A percentile compares a stretch with the other conserved stretches of the same genome.
These are phyloP conservation scores for Vitis rupestris DNA, from an alignment of 164 flowering plant genomes.

Conservation along the genomic window DNA sequence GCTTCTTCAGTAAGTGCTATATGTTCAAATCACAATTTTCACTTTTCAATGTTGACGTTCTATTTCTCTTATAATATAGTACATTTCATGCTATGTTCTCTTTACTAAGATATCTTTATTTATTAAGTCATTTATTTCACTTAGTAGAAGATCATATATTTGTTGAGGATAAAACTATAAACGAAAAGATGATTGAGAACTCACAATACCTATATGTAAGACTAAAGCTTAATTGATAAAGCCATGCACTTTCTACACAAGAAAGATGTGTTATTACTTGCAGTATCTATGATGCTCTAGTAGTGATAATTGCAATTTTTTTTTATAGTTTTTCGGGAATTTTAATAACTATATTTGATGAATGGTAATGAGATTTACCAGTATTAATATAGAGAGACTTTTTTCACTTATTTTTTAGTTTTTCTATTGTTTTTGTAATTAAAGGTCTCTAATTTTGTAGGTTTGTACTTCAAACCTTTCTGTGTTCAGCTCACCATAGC, in stretches of 20 bases:
- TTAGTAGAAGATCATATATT: background rate
- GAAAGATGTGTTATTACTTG: no score
- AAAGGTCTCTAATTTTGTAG: background rate
- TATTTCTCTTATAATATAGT: background rate
- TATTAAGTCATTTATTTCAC: background rate
- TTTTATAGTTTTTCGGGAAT: no score
- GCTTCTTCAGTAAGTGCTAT: constrained; percentile 80
- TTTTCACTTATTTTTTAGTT: background rate
- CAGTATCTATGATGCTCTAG: no score
- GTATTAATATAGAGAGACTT: background rate
- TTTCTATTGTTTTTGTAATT: background rate
- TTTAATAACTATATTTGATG: no score
- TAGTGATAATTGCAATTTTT: no score
- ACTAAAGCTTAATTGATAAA: background rate
- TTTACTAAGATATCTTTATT: background rate
- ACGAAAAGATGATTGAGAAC: background rate
- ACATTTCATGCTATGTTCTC: background rate
- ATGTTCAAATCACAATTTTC: background rate
- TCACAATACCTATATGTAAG: background rate
- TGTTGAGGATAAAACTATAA: background rate
- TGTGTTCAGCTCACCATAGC: no score
- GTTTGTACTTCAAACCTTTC: no score
- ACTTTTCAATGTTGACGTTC: background rate
- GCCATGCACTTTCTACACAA: no score
- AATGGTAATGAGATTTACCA: background rate